These are phyloP conservation scores for Pleurotus platypus DNA, from an alignment of 768 basidiomycete genomes.

Conservation along the genomic window DNA sequence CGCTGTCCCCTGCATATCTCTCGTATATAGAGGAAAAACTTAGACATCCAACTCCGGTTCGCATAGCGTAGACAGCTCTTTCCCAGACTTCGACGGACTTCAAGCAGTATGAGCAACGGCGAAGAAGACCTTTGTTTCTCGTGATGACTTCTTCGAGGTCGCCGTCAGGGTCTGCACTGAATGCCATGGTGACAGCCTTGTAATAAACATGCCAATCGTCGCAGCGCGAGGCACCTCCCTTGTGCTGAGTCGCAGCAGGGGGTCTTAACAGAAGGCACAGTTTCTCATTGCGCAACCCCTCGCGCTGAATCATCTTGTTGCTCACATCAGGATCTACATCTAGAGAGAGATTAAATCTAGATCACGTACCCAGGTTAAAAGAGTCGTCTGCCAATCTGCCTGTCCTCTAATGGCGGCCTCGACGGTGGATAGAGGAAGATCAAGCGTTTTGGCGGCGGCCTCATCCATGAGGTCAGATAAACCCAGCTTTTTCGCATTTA, in stretches of 20 bases:
- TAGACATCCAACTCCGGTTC: too few species aligned
- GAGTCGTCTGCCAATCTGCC: not conserved
- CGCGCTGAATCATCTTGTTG: not conserved
- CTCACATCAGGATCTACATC: too few species aligned
- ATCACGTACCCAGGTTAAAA: not conserved
- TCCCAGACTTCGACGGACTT: too few species aligned
- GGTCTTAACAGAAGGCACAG: not conserved
- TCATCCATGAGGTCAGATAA: not conserved
- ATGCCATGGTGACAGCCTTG: too few species aligned
- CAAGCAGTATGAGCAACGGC: too few species aligned
- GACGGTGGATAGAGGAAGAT: not conserved
- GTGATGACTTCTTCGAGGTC: too few species aligned
- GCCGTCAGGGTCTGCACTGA: too few species aligned
- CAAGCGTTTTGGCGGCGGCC: not conserved
- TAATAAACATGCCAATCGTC: not conserved
- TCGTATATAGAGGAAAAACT: too few species aligned
- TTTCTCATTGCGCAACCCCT: not conserved
- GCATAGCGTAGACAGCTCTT: too few species aligned
- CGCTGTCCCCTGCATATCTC: too few species aligned
- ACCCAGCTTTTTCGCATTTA: not conserved
- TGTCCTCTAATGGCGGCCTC: not conserved
- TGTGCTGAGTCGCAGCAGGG: not conserved
- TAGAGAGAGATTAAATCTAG: not conserved
- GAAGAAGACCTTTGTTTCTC: too few species aligned
- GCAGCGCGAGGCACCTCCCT: not conserved